These are phyloP conservation scores for Coniophora puteana DNA, from an alignment of 1,284 basidiomycete species.

Conservation along the genomic window DNA sequence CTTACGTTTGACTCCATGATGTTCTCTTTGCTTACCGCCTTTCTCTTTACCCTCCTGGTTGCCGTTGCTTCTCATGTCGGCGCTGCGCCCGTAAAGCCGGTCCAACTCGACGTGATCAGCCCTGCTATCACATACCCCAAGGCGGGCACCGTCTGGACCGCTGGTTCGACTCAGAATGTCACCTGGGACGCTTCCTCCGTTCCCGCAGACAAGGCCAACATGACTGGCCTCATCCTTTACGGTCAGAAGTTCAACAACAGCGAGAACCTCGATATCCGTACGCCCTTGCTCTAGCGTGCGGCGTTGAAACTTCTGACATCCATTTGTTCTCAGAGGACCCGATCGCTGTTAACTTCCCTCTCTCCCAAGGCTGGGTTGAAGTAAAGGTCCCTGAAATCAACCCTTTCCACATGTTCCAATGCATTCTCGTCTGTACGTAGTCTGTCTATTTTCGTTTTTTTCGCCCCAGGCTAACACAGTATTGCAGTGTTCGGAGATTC, in stretches of 20 bases:
- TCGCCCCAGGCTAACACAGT: background rate
- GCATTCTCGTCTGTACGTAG: constrained; percentile 38
- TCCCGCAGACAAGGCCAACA: constrained; percentile 24
- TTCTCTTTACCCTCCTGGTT: constrained; percentile 12
- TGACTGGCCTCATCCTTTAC: constrained; percentile 33
- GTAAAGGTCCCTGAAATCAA: constrained; percentile 31
- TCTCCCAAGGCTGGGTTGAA: constrained; percentile 26
- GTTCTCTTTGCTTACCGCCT: constrained; percentile 16
- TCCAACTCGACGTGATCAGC: constrained; percentile 38
- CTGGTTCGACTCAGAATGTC: constrained; percentile 34
- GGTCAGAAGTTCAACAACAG: constrained; percentile 25
- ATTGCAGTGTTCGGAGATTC: constrained; percentile 34
- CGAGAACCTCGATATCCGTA: constrained; percentile 41
- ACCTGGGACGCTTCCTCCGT: constrained; percentile 37
- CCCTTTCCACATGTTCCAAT: constrained; percentile 22
- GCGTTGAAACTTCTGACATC: too few relatives aligned
- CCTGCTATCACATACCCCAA: constrained; percentile 42
- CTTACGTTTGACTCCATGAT: constrained; percentile 18
- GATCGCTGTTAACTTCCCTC: constrained; percentile 32
- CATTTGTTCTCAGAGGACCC: constrained; percentile 27
- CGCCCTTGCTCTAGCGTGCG: constrained; percentile 16
- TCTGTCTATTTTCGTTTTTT: background rate
- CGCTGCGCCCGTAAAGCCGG: constrained; percentile 27
- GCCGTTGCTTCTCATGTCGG: constrained; percentile 13
- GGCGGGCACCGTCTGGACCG: constrained; percentile 28